A percentile compares a stretch with the other conserved stretches of the same genome.
Evolutionary conservation across 306 rosid genomes (phyloP).

Genomic region (Rosa chinensis): DNA sequence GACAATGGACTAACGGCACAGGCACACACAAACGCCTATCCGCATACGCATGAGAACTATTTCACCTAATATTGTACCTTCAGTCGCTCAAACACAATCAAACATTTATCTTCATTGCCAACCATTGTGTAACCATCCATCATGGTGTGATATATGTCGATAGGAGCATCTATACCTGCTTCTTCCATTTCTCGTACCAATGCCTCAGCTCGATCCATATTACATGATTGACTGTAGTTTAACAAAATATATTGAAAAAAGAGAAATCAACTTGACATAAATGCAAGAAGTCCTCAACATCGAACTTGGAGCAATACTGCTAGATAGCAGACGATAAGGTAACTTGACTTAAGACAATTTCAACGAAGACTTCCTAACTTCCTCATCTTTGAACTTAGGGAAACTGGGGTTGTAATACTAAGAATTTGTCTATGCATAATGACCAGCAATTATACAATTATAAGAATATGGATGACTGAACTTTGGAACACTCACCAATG

Average conservation of each 20-base stretch:
- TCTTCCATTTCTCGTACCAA: conserved; percentile 98
- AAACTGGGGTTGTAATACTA: background rate
- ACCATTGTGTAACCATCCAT: conserved; percentile 97
- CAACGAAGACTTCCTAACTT: background rate
- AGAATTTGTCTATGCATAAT: conserved; percentile 4
- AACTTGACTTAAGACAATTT: background rate
- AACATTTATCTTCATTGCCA: conserved; percentile 81
- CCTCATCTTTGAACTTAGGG: background rate
- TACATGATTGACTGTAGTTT: conserved; percentile 68
- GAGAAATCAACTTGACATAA: conserved; percentile 16
- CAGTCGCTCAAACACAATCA: conserved; percentile 87
- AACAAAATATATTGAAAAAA: conserved; percentile 18
- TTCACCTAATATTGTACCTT: conserved; percentile 54
- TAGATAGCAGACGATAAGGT: background rate
- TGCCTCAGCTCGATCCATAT: conserved; percentile 80
- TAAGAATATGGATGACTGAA: conserved; percentile 16
- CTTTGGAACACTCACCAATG: conserved; percentile 60
- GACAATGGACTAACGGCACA: background rate
- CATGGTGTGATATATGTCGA: conserved; percentile 97
- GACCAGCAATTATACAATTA: conserved; percentile 11
- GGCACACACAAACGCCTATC: background rate
- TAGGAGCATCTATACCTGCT: conserved; percentile 93
- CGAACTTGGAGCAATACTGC: background rate
- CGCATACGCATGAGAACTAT: background rate
- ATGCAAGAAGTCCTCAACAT: conserved; percentile 3